Conservation (phyloP, 2,329 filamentous ascomycete genomes). For the Teratosphaeria zuluensis region DNA sequence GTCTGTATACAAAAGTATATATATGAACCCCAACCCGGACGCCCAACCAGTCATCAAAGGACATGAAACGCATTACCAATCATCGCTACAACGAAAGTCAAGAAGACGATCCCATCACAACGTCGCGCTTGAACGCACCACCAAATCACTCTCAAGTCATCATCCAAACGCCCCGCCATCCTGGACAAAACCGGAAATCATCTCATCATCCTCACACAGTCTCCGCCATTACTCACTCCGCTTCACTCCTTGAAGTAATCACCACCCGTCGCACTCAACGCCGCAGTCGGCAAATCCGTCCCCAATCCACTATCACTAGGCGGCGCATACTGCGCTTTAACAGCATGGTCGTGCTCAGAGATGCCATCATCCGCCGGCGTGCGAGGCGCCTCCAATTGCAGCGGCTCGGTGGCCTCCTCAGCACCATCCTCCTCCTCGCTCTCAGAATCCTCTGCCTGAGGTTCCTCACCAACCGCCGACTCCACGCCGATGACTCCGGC, state of each 20-base stretch:
- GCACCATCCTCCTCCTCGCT: constrained; percentile 7
- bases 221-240: neutral
- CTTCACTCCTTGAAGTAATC: constrained; percentile 10
- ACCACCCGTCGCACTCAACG: constrained; percentile 10
- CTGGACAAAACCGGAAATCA: neutral
- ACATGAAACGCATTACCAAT: neutral
- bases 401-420: constrained; percentile 12
- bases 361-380: constrained; percentile 6
- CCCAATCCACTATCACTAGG: constrained; percentile 32
- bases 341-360: constrained; percentile 11
- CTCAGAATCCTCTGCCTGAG: constrained; percentile 4
- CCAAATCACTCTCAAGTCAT: neutral
- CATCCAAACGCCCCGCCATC: neutral
- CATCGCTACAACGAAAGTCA: neutral
- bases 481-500: constrained; percentile 23
- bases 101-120: neutral
- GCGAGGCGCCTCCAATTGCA: constrained; percentile 8
- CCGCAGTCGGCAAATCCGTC: constrained; percentile 28
- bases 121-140: constrained; percentile 1
- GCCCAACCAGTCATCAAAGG: neutral
- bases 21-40: neutral
- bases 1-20: constrained; percentile 2
- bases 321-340: constrained; percentile 20
- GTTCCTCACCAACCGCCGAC: constrained; percentile 23
- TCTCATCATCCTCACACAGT: neutral